Percentiles rank a stretch among this genome's conserved stretches.
These are phyloP conservation scores for Moelleriella libera DNA, from an alignment of 2,329 filamentous ascomycete species.

Conservation along the genomic window DNA sequence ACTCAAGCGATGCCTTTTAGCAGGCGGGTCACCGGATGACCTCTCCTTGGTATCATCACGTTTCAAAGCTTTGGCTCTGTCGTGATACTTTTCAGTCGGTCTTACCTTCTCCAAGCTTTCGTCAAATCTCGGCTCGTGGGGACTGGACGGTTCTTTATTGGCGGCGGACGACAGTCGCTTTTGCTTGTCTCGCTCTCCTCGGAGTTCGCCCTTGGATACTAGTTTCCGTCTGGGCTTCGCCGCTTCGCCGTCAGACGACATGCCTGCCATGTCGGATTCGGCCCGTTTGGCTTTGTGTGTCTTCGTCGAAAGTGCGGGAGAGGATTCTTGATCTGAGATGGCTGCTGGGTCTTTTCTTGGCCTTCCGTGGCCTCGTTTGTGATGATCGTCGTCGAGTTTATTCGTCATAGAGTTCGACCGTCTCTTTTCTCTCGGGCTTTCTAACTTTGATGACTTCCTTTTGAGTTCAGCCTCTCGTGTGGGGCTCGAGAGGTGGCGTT, in stretches of 20 bases:
- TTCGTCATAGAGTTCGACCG: constrained; percentile 25
- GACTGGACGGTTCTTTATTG: constrained; percentile 37
- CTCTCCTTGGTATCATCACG: constrained; percentile 46
- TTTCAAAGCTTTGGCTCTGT: constrained; percentile 46
- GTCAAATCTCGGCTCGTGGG: constrained; percentile 32
- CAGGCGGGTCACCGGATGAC: constrained; percentile 32
- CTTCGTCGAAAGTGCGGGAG: constrained; percentile 32
- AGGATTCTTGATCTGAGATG: constrained; percentile 37
- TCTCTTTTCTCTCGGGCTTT: constrained; percentile 35
- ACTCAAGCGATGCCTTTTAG: constrained; percentile 46
- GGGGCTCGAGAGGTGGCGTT: constrained; percentile 34
- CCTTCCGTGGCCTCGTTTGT: constrained; percentile 37
- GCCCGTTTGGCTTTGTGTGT: constrained; percentile 34
- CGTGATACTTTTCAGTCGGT: constrained; percentile 39
- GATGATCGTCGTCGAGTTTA: constrained; percentile 31
- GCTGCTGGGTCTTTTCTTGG: constrained; percentile 40
- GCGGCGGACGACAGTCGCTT: constrained; percentile 24
- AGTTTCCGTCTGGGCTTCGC: constrained; percentile 48
- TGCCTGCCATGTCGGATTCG: constrained; percentile 37
- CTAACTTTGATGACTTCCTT: constrained; percentile 27
- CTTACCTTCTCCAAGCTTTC: constrained; percentile 33
- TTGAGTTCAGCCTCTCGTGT: constrained; percentile 27
- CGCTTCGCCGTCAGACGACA: constrained; percentile 42
- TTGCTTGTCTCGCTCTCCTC: constrained; percentile 44
- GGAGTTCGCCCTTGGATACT: constrained; percentile 47